A percentile compares a stretch with the other conserved stretches of the same genome.
Conservation (phyloP, 2,329 filamentous ascomycete species). For the Curvularia eragrostidis region DNA sequence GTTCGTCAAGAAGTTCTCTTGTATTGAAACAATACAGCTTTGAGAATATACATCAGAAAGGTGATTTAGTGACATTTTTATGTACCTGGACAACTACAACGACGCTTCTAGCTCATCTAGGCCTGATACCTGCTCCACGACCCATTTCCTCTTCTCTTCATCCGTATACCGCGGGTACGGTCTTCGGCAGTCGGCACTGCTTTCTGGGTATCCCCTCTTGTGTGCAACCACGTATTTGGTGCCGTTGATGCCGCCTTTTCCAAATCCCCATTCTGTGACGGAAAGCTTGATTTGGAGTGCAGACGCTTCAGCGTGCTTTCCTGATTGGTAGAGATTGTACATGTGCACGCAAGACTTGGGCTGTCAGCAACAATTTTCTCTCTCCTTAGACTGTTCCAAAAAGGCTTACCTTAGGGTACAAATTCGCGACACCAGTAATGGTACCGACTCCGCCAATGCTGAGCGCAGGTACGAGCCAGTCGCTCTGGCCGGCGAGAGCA, state of each 20-base stretch:
- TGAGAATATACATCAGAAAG: background rate
- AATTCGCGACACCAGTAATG: slow-evolving; percentile 68
- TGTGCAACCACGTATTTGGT: slow-evolving; percentile 67
- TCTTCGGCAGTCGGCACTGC: slow-evolving; percentile 60
- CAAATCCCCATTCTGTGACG: slow-evolving; percentile 63
- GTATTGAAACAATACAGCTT: too few relatives aligned
- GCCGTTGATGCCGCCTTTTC: slow-evolving; percentile 65
- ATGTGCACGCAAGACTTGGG: slow-evolving; percentile 52
- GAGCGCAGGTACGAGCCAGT: slow-evolving; percentile 62
- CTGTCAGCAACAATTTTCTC: slow-evolving; percentile 10
- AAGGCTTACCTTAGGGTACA: slow-evolving; percentile 59
- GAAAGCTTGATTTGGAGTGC: slow-evolving; percentile 60
- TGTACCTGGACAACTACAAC: slow-evolving; percentile 16
- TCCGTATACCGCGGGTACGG: slow-evolving; percentile 61
- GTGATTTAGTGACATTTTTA: background rate
- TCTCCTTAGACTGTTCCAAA: background rate
- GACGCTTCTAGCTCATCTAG: slow-evolving; percentile 43
- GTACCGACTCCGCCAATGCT: slow-evolving; percentile 65
- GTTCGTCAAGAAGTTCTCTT: too few relatives aligned
- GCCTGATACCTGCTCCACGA: slow-evolving; percentile 46
- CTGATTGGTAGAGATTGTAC: slow-evolving; percentile 58
- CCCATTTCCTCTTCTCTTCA: slow-evolving; percentile 56
- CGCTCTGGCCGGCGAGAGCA: slow-evolving; percentile 53
- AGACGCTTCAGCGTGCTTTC: slow-evolving; percentile 58
- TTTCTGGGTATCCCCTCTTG: slow-evolving; percentile 59